Conservation (phyloP, 192 early-diverging fungal genomes). For the Podila epicladia region DNA sequence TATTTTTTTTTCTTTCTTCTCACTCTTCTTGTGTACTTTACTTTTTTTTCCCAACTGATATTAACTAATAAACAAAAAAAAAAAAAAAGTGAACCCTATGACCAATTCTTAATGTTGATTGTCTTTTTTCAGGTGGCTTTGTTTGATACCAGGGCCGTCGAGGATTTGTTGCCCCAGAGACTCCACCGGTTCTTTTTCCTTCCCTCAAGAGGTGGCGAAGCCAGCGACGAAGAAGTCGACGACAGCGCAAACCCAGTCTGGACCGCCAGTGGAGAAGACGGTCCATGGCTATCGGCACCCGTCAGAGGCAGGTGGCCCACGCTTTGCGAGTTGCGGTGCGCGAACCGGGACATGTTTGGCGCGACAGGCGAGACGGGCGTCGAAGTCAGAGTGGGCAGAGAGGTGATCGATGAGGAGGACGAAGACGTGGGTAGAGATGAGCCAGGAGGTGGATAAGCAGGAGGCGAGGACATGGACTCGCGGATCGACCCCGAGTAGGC, state of each 20-base stretch:
- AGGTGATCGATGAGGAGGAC: not conserved
- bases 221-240: not conserved
- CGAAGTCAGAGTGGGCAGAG: not conserved
- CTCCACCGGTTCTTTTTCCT: constrained; percentile 47
- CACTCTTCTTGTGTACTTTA: not conserved
- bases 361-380: too few species aligned
- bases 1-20: constrained; percentile 1
- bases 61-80: constrained; percentile 8
- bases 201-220: not conserved
- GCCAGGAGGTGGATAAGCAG: not conserved
- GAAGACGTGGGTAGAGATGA: not conserved
- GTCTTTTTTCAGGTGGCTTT: not conserved
- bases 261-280: too few species aligned
- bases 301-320: too few species aligned
- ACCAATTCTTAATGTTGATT: too few species aligned
- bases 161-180: constrained; percentile 20
- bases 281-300: too few species aligned
- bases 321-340: too few species aligned
- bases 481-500: not conserved
- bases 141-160: not conserved
- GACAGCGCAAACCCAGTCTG: not conserved
- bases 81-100: not conserved
- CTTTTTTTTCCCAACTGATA: constrained; percentile 1
- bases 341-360: too few species aligned
- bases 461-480: not conserved